These are phyloP conservation scores for Hypoxylon sp. DNA, from an alignment of 2,329 filamentous ascomycete species.

Conservation along the genomic window DNA sequence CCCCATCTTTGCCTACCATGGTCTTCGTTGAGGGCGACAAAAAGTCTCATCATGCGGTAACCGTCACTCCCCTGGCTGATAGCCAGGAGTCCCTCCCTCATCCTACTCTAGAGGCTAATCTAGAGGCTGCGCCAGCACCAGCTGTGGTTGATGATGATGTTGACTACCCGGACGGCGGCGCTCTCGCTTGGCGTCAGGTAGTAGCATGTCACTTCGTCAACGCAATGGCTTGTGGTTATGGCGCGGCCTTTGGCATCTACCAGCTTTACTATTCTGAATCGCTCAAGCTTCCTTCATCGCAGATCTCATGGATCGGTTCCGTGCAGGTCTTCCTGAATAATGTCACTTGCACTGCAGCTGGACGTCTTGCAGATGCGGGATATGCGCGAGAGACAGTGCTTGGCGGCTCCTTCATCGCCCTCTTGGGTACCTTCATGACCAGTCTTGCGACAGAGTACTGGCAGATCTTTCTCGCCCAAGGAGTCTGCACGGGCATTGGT, in stretches of 20 bases:
- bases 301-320: constrained; percentile 63
- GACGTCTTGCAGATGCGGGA: constrained; percentile 54
- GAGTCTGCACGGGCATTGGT: constrained; percentile 68
- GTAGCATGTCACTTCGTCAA: constrained; percentile 62
- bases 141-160: constrained; percentile 20
- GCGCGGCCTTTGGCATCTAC: constrained; percentile 65
- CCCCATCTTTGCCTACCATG: constrained; percentile 40
- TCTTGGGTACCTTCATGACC: constrained; percentile 58
- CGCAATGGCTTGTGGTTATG: constrained; percentile 66
- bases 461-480: constrained; percentile 63
- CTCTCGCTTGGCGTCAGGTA: constrained; percentile 66
- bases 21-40: constrained; percentile 32
- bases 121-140: constrained; percentile 22
- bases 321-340: constrained; percentile 58
- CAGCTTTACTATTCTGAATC: constrained; percentile 60
- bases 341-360: constrained; percentile 53
- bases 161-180: constrained; percentile 56
- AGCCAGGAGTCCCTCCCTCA: constrained; percentile 36
- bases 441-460: constrained; percentile 57
- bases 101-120: constrained; percentile 26
- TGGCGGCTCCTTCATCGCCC: constrained; percentile 56
- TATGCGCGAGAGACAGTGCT: constrained; percentile 53
- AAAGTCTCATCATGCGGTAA: constrained; percentile 35
- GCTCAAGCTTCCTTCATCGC: constrained; percentile 53
- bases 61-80: constrained; percentile 27